Evolutionary conservation across 140 eudicot species (phyloP).

Genomic region (Anethum foeniculum): DNA sequence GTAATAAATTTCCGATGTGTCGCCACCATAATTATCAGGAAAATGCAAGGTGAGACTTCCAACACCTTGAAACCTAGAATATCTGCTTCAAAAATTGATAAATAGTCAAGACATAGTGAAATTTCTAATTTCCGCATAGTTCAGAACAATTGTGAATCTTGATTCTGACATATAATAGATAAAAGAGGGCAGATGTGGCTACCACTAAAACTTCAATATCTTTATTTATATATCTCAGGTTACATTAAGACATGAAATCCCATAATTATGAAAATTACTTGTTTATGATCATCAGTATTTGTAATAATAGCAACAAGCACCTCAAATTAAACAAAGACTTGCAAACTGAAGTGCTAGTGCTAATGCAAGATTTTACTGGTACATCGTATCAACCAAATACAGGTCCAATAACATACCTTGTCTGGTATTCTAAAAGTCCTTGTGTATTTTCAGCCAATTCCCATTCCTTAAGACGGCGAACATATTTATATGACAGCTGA

Average conservation of each 20-base stretch:
- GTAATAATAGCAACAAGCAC: background rate
- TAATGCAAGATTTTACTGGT: background rate
- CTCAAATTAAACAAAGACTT: background rate
- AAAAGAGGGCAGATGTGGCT: background rate
- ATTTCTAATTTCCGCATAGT: background rate
- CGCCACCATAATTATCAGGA: conserved; percentile 91
- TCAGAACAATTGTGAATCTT: background rate
- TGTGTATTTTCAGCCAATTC: conserved; percentile 87
- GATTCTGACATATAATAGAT: background rate
- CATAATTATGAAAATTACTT: background rate
- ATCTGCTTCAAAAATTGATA: conserved; percentile 39
- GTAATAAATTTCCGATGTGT: conserved; percentile 77
- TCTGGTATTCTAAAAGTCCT: conserved; percentile 87
- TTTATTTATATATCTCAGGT: background rate
- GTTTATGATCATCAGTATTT: background rate
- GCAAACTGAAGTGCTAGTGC: background rate
- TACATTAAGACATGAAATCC: background rate
- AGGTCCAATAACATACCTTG: conserved; percentile 48
- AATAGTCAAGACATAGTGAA: conserved; percentile 6
- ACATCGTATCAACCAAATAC: background rate
- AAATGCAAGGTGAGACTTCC: conserved; percentile 93
- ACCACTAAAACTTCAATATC: background rate
- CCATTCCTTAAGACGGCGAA: conserved; percentile 61
- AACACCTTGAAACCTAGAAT: conserved; percentile 88
- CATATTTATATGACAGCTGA: conserved; percentile 9